Evolutionary conservation across 1,139 yeast species (phyloP), one percentile per base, ranked within the genome.

Genomic region (Sugiyamaella novakii): DNA sequence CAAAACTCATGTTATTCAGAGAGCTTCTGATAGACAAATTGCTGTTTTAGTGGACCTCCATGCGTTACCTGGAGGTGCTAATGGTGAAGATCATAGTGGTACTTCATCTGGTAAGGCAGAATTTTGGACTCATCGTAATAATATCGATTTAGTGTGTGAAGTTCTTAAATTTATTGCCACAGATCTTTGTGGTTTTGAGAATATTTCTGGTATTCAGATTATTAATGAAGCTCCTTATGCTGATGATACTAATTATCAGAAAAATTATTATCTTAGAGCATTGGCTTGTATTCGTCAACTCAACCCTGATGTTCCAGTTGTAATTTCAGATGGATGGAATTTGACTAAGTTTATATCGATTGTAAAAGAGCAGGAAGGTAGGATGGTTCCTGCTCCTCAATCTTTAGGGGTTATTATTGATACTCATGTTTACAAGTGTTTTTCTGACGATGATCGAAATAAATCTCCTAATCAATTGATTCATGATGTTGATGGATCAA

Each of bases 251-350:
- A 47, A 56, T 30, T 70, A 69, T 31, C 88, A 84, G 61, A 71
- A 75, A 51, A 62, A 72, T 6, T 92, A 84, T 66, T 91, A 91
- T 63, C 64, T 75, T n/a, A 78, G 79, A 15, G 95, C 95, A 0
- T 70, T 82, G 34, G 72, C 75, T 36, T 76, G 77, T 49, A 82
- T 91, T 40, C 74, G 94, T 36, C 66, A 69, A 21, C 71, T 73
- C 8, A 85, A 87, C 60, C 49, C 64, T 0, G 69, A 69, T 3
- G 67, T 88, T 24, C 96, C 96, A 0, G 73, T 92, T 6, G 71
- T 86, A 14, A 85, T 92, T 44, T 87, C 96, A 1, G 98, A 92
- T 64, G 96, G 96, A 2, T 92, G 98, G 98, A 84, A 89, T 82
- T 78, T 94, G 3, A 78, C 78, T 53, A 87, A 80, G 61, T 87